Conservation (phyloP, 305 asterid genomes). For the Fraxinus xanthoxyloides region DNA sequence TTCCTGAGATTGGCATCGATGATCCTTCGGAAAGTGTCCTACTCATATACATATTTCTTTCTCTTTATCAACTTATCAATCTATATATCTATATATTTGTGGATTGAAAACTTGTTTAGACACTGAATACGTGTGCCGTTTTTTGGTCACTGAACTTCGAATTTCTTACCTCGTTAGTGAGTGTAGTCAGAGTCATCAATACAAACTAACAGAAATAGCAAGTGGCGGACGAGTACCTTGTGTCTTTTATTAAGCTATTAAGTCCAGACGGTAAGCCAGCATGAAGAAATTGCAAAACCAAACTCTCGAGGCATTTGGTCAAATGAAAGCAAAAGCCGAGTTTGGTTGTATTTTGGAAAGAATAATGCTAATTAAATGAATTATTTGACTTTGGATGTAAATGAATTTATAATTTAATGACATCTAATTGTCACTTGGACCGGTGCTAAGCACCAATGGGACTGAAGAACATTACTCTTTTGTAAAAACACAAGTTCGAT, state of each 20-base stretch:
- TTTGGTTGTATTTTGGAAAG: background rate
- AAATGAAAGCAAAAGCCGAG: background rate
- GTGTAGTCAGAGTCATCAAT: background rate
- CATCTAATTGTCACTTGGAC: background rate
- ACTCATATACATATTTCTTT: background rate
- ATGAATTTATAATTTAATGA: background rate
- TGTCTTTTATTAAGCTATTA: background rate
- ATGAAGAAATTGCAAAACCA: background rate
- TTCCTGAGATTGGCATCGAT: conserved; percentile 62
- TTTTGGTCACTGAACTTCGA: background rate
- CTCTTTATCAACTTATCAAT: background rate
- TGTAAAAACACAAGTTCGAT: background rate
- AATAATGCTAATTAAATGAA: background rate
- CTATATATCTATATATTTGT: background rate
- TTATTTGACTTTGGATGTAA: background rate
- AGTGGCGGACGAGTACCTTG: background rate
- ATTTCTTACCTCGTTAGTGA: background rate
- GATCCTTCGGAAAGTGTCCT: conserved; percentile 66
- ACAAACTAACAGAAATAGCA: background rate
- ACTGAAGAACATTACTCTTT: background rate
- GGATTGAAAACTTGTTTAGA: background rate
- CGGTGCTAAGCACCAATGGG: too few relatives aligned
- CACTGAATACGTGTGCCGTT: background rate
- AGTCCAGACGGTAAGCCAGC: background rate
- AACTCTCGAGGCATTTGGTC: background rate